Percentiles rank a stretch among this genome's conserved stretches.
These are phyloP conservation scores for Microcyclosporella mali DNA, from an alignment of 2,329 filamentous ascomycete species.

Conservation along the genomic window DNA sequence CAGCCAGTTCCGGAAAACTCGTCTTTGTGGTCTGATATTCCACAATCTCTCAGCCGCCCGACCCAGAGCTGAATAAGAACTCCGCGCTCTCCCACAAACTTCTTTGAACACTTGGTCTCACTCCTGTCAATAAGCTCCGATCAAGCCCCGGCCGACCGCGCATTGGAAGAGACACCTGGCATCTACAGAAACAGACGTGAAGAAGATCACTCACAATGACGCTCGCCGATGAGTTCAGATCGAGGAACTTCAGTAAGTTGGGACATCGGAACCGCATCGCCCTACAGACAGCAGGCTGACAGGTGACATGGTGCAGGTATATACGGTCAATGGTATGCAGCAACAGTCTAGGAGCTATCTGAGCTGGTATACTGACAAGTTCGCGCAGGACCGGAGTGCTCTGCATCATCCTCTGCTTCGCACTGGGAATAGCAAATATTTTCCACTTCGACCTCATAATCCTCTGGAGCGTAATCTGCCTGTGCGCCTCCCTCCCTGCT, in stretches of 20 bases:
- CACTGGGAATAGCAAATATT: conserved; percentile 62
- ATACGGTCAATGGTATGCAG: conserved; percentile 60
- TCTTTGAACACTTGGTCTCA: background rate
- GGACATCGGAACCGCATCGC: background rate
- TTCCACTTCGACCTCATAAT: conserved; percentile 57
- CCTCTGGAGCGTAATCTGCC: conserved; percentile 51
- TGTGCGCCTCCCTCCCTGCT: conserved; percentile 32
- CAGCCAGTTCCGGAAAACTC: too few species aligned
- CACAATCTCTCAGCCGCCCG: too few species aligned
- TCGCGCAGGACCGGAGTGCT: conserved; percentile 49
- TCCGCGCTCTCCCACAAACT: too few species aligned
- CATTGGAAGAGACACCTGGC: background rate
- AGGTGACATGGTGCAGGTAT: conserved; percentile 45
- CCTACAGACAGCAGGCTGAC: conserved; percentile 3
- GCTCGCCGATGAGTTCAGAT: conserved; percentile 8
- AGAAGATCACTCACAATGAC: conserved; percentile 2
- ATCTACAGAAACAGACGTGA: background rate
- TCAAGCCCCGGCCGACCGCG: background rate
- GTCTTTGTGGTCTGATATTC: too few species aligned
- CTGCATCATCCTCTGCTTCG: conserved; percentile 60
- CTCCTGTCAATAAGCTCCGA: conserved; percentile 10
- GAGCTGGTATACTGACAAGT: background rate
- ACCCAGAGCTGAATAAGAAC: too few species aligned
- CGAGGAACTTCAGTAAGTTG: conserved; percentile 10
- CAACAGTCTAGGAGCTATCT: background rate